Evolutionary conservation across 768 basidiomycete species (phyloP), one percentile per base, ranked within the genome.

Genomic region (Lanmaoa rubissima): DNA sequence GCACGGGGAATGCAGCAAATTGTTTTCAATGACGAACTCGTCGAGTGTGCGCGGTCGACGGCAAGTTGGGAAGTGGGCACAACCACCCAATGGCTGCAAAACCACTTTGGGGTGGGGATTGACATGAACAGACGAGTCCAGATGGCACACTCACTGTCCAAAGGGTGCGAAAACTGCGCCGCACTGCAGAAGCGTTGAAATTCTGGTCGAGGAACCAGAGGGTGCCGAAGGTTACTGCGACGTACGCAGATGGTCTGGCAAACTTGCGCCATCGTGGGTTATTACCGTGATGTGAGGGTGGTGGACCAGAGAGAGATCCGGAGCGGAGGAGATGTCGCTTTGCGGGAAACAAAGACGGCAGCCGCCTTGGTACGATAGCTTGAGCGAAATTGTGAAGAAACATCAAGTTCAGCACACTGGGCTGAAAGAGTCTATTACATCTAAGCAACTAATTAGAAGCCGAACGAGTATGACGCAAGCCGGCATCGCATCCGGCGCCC

Each of bases 161-260:
- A 10, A 79, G 66, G 3, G 82, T 83, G 38, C 79, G 72, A 48
- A 78, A 46, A 65, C 79, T 83, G 52, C 83, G 69, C 5, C 61
- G 63, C 3, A 82, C 62, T 6, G 83, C 78, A 42, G 79, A 78
- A 12, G 80, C 82, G 61, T 82, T 79, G 60, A 74, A 76, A 32
- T 76, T 61, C n/a, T 65, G 64, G 59, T 84, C 82, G 5, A 72
- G 38, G 8, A 69, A 52, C 61, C 76, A 81, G 28, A 74, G 67
- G 4, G 64, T 65, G 0, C 71, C 70, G 16, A 75, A 52, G 0
- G 73, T 61, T 2, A 61, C 44, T 3, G 69, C 63, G 24, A 65
- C 43, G 51, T 69, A 74, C 11, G 55, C 64, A 9, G 62, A 47
- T 24, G 69, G 55, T 12, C 67, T 66, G 8, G 57, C 56, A 43